phyloP scores from a whole-genome alignment of 1,284 basidiomycete genomes.

The Cutaneotrichosporon daszewskae region DNA sequence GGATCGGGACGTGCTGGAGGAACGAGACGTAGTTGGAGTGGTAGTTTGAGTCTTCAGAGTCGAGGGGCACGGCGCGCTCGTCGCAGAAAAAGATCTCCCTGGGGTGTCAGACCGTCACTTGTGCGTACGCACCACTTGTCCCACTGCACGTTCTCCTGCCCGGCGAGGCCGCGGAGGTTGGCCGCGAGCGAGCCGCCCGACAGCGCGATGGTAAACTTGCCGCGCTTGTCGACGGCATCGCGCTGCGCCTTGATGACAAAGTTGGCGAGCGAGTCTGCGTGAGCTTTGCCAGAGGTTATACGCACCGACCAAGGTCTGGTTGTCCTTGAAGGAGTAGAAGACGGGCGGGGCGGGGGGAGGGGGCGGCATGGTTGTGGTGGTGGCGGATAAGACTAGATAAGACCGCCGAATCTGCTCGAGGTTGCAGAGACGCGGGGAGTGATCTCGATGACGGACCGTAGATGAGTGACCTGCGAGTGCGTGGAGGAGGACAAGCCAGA shows the following conservation, averaged over 20 bases:
- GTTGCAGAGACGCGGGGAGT: too few species aligned
- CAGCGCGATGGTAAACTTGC: conserved; percentile 86
- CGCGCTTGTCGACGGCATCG: conserved; percentile 84
- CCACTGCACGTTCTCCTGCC: conserved; percentile 76
- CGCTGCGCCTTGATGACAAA: conserved; percentile 89
- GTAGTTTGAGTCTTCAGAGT: conserved; percentile 92
- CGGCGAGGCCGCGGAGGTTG: conserved; percentile 71
- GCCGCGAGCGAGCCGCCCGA: conserved; percentile 91
- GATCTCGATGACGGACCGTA: too few species aligned
- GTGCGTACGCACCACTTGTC: conserved; percentile 48
- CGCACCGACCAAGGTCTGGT: conserved; percentile 55
- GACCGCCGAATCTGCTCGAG: too few species aligned
- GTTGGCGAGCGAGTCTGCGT: conserved; percentile 60
- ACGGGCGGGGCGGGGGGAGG: conserved; percentile 57
- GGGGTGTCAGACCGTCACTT: conserved; percentile 6
- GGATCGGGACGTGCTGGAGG: conserved; percentile 78
- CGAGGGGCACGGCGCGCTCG: conserved; percentile 89
- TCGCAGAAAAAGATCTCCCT: conserved; percentile 99
- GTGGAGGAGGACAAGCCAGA: too few species aligned
- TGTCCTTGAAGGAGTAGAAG: conserved; percentile 66
- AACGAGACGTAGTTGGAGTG: conserved; percentile 68
- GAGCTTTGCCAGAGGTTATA: conserved; percentile 1
- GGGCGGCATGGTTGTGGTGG: conserved; percentile 39
- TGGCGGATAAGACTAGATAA: neutral
- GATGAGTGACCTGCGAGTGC: too few species aligned